Evolutionary conservation across 495 filamentous ascomycete genomes (phyloP), one percentile per base, ranked within the genome.

Genomic region (Aspergillus cristatus): DNA sequence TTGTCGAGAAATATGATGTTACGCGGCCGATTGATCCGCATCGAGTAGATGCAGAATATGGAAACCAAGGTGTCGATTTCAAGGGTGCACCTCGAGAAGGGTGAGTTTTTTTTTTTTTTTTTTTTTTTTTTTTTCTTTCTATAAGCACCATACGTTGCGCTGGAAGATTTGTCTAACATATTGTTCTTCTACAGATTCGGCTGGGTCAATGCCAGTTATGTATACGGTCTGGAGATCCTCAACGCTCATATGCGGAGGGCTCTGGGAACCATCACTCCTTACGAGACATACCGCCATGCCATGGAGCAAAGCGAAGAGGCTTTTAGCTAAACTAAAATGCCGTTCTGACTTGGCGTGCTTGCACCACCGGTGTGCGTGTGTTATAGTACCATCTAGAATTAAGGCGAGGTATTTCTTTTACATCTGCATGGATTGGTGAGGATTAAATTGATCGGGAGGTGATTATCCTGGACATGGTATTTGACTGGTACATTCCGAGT

Each of bases 1-100:
- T 98, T 14, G 91, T 96, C 1, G 91, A 98, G 65, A 98, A 98
- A 58, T 98, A 98, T 65, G 84, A 98, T 60, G 91, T 98, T 32
- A 97, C 91, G 32, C 65, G 85, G 36, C 78, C 78, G 15, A 76
- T 88, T 46, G 86, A 90, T 48, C 85, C 91, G 17, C 91, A 97
- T 55, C 78, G 82, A 15, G 91, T 98, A 6, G 83, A 86, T 54
- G 91, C 91, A 40, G 91, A 98, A 61, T 98, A 98, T 55, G 91
- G 91, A 2, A 98, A 98, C 53, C 91, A 98, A 56, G 91, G 91
- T 1, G 58, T 79, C 14, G 84, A 94, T 49, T 94, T 98, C 71
- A 90, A 87, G 59, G 89, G 89, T 20, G 90, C 90, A 38, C 83
- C 88, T 8, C 83, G 81, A 45, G 93, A 97, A 76, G 91, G 91